Base-by-base conservation (phyloP, 2,329 filamentous ascomycete species). In the Calcarisporium arbuscula region DNA sequence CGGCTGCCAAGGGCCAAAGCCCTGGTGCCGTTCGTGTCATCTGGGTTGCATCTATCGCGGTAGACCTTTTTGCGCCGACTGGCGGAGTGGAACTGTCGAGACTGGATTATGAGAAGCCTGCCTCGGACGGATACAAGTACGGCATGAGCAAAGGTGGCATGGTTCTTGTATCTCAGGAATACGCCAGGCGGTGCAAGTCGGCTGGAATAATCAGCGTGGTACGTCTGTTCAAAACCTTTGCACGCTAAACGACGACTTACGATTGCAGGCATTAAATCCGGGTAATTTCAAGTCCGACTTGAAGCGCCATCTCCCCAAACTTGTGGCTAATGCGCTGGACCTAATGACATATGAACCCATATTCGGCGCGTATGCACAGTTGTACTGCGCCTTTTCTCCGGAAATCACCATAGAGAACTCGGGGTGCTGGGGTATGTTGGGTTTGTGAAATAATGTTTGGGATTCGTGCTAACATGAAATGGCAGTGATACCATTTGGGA, bases 201-300 rank as follows among this genome's bases (percentile, higher is more conserved):
- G 46, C 54, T 14, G 57, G 56, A 8, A 41, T 62, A 0, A 26
- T 61, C 3, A 50, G 49, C 16, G 39, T 38, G 17, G 19, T n/a
- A n/a, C n/a, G n/a, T n/a, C n/a, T n/a, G n/a, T n/a, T n/a, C n/a
- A n/a, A n/a, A n/a, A n/a, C n/a, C n/a, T n/a, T n/a, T n/a, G n/a
- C n/a, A n/a, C n/a, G n/a, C n/a, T n/a, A n/a, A n/a, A n/a, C n/a
- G n/a, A n/a, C n/a, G n/a, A n/a, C n/a, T n/a, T n/a, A n/a, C n/a
- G n/a, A n/a, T n/a, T n/a, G n/a, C n/a, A n/a, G n/a, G n/a, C 60
- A 0, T 36, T 63, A 18, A 65, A 67, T 40, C 62, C 63, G 0
- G 63, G 63, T 5, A 62, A 62, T 36, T 50, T 65, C 2, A 40
- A 55, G 21, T 58, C 60, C 0, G 59, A 64, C 8, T 46, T 66